Base-by-base conservation (phyloP, 2,329 filamentous ascomycete genomes). In the Scedosporium dehoogii region DNA sequence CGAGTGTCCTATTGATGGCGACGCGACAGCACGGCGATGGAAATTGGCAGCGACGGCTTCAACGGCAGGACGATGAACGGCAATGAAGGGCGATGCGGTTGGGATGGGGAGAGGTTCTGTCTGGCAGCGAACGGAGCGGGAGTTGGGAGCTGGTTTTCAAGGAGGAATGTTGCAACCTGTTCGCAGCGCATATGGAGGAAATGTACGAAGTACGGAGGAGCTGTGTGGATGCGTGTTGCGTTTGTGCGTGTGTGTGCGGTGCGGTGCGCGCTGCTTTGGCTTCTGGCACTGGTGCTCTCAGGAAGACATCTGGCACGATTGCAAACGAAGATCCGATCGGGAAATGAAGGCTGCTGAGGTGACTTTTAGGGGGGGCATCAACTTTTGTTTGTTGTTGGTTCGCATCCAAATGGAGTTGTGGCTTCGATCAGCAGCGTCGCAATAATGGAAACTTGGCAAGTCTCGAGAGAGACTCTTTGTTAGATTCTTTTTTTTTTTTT, bases 111-210 rank as follows among this genome's bases (percentile, higher is more conserved):
- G 51, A 55, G 27, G 23, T 60, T 21, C 14, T 29, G 33, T 29
- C 23, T 23, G 18, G n/a, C n/a, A n/a, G 18, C 41, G 29, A 44
- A n/a, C 59, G 38, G n/a, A n/a, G 23, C 18, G 29, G 16, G 23
- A n/a, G 25, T 33, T 12, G 42, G 44, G 46, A 44, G 59, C 16
- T 44, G 42, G 10, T 59, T 44, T 53, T 55, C 51, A 55, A 7
- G 7, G 51, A 55, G 51, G 51, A 60, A 53, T 51, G 44, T 53
- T 60, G 59, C 59, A 51, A 53, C 59, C 59, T 60, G 59, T 60
- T 53, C 21, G 23, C 42, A 60, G 46, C 59, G 59, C 59, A 60
- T 44, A 60, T 44, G 25, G 42, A 51, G 25, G 23, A 29, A 44
- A 41, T 16, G 38, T 25, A 27, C 12, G 18, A 23, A 42, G 38